Evolutionary conservation across 1,139 yeast species (phyloP), one percentile per base, ranked within the genome.

Genomic region (Geotrichum restrictum): DNA sequence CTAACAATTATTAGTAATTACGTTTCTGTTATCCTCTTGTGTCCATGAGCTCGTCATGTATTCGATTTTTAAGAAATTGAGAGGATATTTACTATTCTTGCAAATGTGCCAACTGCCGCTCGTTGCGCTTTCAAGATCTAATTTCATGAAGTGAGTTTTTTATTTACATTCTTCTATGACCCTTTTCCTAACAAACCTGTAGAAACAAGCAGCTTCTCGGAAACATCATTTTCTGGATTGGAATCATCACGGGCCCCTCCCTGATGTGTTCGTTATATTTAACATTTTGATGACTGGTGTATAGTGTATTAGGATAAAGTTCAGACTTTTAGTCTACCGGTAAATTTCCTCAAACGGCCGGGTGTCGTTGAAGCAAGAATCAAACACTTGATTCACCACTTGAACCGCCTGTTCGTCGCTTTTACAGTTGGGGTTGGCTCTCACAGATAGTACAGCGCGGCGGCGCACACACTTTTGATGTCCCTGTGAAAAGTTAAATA

Each of bases 311-410:
- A 5, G 7, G 29, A 24, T 24, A 24, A 24, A 8, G 5, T 24
- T 24, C n/a, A n/a, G n/a, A n/a, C n/a, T 24, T 24, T 5, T 8
- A 14, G 34, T 13, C 57, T 65, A 85, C 59, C 85, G 74, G 66
- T 88, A 91, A 31, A 91, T 89, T 63, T 88, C 83, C 63, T 93
- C 98, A 69, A 88, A 93, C 0, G 98, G 98, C 62, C 99, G 76
- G 1, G 98, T 93, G 66, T 93, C 98, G 64, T 83, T 83, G 67
- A 89, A 94, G 66, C 99, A 93, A 33, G 94, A 84, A 58, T 84
- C 86, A 85, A 95, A 93, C 10, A 93, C 98, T 57, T 85, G 83
- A 59, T 85, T 81, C 2, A 94, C 97, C 3, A 82, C 85, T 57
- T 77, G 76, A 53, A 80, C 83, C 0, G 99, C 99, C 59, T 85